Conservation (phyloP, 1,284 basidiomycete species). For the Macrocybe sp. region DNA sequence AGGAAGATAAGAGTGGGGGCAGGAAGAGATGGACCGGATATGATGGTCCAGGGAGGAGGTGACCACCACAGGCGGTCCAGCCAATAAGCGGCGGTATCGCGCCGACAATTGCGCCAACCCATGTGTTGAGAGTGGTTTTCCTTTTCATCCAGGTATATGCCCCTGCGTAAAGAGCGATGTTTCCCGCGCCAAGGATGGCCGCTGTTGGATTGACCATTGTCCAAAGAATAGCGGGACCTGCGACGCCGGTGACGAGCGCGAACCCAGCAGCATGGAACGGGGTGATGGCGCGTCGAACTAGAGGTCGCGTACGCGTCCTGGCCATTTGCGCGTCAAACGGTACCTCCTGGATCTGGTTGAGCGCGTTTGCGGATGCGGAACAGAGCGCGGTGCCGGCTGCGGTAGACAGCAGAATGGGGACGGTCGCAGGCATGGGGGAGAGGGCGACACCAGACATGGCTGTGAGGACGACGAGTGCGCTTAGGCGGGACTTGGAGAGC, state of each 20-base stretch:
- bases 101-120: constrained; percentile 93
- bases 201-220: constrained; percentile 88
- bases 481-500: constrained; percentile 86
- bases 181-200: constrained; percentile 78
- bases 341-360: constrained; percentile 94
- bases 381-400: constrained; percentile 90
- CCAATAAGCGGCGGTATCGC: constrained; percentile 96
- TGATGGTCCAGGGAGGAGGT: constrained; percentile 60
- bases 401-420: constrained; percentile 83
- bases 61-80: constrained; percentile 92
- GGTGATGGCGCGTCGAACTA: constrained; percentile 82
- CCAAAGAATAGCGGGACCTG: constrained; percentile 78
- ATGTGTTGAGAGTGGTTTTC: constrained; percentile 87
- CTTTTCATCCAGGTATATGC: constrained; percentile 95
- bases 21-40: constrained; percentile 49
- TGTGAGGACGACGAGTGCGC: constrained; percentile 85
- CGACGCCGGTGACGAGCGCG: constrained; percentile 67
- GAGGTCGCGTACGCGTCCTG: constrained; percentile 83
- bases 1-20: constrained; percentile 36
- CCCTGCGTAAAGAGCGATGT: constrained; percentile 89
- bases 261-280: constrained; percentile 85
- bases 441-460: constrained; percentile 93
- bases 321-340: constrained; percentile 98
- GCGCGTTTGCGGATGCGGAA: constrained; percentile 88
- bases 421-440: constrained; percentile 78